A percentile compares a stretch with the other conserved stretches of the same genome.
Conservation (phyloP, 345 rosid species). For the Alliaria petiolata region DNA sequence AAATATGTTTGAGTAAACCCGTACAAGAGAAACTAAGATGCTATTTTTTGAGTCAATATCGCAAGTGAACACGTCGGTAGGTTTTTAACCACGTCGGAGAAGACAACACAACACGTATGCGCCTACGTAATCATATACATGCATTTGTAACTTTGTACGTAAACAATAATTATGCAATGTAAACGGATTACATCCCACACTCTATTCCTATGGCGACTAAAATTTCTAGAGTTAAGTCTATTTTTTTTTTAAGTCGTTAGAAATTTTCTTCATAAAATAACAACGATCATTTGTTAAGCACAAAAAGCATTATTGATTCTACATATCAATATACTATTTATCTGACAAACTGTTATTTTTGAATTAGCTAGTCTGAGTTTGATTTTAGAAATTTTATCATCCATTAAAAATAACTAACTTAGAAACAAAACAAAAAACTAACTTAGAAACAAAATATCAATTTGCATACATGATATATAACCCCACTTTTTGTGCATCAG, state of each 20-base stretch:
- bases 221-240: not conserved
- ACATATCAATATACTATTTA: not conserved
- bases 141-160: not conserved
- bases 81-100: slow-evolving; percentile 9
- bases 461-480: not conserved
- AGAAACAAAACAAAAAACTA: not conserved
- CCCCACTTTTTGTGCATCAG: not conserved
- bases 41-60: not conserved
- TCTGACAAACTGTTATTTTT: not conserved
- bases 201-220: not conserved
- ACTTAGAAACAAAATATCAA: not conserved
- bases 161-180: not conserved
- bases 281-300: not conserved
- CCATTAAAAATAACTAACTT: not conserved
- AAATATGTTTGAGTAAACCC: not conserved
- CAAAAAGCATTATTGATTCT: not conserved
- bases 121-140: not conserved
- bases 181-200: not conserved
- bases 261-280: not conserved
- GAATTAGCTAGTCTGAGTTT: not conserved
- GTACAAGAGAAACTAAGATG: not conserved
- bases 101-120: not conserved
- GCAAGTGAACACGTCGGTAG: slow-evolving; percentile 20
- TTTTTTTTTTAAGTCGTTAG: not conserved
- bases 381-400: not conserved